Evolutionary conservation across 164 flowering plant species (phyloP).

Genomic region (Paratinospora sagittata): DNA sequence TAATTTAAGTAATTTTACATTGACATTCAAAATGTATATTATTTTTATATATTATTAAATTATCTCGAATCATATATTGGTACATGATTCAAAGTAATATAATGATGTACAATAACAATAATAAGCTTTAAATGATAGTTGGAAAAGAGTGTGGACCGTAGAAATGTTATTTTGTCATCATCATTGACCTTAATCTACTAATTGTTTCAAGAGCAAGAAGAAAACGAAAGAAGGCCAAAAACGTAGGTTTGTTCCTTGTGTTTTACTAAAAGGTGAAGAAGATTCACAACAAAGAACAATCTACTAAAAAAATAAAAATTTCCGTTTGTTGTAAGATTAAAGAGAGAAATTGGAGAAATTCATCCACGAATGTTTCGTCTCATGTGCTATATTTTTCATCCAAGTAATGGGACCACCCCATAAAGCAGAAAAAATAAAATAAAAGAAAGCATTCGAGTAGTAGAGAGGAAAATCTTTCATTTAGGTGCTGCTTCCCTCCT

Average conservation of each 20-base stretch:
- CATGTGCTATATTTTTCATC: neutral
- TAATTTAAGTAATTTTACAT: too few species aligned
- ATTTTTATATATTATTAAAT: too few species aligned
- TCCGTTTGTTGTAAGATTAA: neutral
- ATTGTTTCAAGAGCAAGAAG: neutral
- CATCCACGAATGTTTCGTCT: neutral
- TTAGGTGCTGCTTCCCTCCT: neutral
- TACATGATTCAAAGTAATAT: too few species aligned
- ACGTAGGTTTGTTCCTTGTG: neutral
- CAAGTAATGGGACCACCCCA: neutral
- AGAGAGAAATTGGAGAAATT: neutral
- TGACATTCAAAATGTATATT: too few species aligned
- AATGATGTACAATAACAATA: too few species aligned
- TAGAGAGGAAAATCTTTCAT: neutral
- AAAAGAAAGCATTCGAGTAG: neutral
- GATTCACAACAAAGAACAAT: neutral
- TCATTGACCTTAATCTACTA: neutral
- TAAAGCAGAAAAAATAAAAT: neutral
- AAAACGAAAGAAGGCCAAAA: neutral
- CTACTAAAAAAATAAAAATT: neutral
- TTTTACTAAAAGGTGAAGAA: neutral
- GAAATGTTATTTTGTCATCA: neutral
- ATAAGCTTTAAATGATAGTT: too few species aligned
- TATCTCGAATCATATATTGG: too few species aligned
- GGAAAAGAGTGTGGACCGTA: too few species aligned